A percentile compares a stretch with the other conserved stretches of the same genome.
These are phyloP conservation scores for Sparassis latifolia DNA, from an alignment of 1,284 basidiomycete species.

Conservation along the genomic window DNA sequence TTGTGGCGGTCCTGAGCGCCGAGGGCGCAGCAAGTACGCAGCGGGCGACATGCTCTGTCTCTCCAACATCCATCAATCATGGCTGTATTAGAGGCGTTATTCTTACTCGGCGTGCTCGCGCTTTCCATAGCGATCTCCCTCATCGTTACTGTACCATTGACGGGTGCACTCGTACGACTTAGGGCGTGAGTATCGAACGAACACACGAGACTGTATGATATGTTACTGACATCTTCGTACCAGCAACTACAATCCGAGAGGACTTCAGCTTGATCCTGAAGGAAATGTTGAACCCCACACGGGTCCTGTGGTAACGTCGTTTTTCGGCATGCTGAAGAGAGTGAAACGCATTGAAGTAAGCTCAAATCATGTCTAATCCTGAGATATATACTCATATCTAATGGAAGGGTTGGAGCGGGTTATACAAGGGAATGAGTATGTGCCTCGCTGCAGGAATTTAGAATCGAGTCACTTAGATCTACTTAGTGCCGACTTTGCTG, in stretches of 20 bases:
- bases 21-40: not conserved
- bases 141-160: slow-evolving; percentile 47
- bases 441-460: slow-evolving; percentile 8
- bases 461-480: not conserved
- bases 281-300: slow-evolving; percentile 72
- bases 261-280: slow-evolving; percentile 76
- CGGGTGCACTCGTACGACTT: slow-evolving; percentile 64
- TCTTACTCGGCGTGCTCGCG: slow-evolving; percentile 34
- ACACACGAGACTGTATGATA: too few species aligned
- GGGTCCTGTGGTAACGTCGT: slow-evolving; percentile 57
- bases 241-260: slow-evolving; percentile 75
- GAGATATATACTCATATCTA: slow-evolving; percentile 1
- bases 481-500: slow-evolving; percentile 63
- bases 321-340: slow-evolving; percentile 65
- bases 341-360: slow-evolving; percentile 72
- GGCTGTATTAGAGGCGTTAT: slow-evolving; percentile 10
- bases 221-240: not conserved
- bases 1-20: too few species aligned
- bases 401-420: slow-evolving; percentile 61
- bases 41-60: not conserved
- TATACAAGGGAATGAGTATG: slow-evolving; percentile 83
- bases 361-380: not conserved
- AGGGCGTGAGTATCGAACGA: slow-evolving; percentile 23
- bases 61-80: slow-evolving; percentile 1
- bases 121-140: slow-evolving; percentile 46